Conservation (phyloP, 805 yeast species). For the Blastobotrys chiropterorum region DNA sequence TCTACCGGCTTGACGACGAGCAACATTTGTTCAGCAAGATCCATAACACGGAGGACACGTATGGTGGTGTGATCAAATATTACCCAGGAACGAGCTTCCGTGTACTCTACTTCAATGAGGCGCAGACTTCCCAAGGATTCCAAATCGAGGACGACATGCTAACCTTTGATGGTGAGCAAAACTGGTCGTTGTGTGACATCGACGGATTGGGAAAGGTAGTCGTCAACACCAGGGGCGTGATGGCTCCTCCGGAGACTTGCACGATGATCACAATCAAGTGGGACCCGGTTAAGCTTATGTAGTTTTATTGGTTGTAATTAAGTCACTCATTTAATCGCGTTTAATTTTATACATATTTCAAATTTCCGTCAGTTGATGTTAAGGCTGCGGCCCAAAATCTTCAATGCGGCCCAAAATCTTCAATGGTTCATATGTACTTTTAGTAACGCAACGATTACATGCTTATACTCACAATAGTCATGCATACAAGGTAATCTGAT, state of each 20-base stretch:
- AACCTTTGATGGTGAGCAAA: neutral
- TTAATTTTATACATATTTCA: no score
- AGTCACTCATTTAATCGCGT: no score
- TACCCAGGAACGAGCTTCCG: neutral
- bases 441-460: no score
- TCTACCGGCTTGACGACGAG: neutral
- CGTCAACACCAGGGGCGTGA: neutral
- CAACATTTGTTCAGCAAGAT: neutral
- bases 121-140: neutral
- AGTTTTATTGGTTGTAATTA: no score
- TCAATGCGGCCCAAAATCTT: no score
- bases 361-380: no score
- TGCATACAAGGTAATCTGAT: no score
- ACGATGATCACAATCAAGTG: neutral
- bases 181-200: neutral
- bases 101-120: neutral
- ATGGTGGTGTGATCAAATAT: neutral
- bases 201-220: neutral
- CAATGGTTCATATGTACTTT: no score
- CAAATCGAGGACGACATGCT: neutral
- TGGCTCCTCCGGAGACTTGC: neutral
- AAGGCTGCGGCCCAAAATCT: no score
- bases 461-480: no score
- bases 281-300: neutral
- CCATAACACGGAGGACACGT: neutral